A percentile compares a stretch with the other conserved stretches of the same genome.
phyloP scores from a whole-genome alignment of 352 stramenopile genomes.

The Pythium chondricola region DNA sequence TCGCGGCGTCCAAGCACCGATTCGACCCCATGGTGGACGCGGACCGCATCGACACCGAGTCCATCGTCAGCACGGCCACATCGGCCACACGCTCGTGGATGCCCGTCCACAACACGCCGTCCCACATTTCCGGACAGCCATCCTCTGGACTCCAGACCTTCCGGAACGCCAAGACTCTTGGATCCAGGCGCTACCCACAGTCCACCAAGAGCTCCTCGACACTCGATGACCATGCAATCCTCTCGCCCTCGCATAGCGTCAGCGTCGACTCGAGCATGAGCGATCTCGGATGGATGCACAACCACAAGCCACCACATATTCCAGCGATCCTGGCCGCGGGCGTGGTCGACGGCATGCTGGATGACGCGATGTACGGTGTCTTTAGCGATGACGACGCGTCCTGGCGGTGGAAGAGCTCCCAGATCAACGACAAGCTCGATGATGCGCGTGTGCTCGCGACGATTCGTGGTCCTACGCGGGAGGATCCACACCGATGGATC shows the following conservation, averaged over 20 bases:
- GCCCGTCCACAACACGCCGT: too few relatives aligned
- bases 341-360: conserved; percentile 12
- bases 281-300: conserved; percentile 16
- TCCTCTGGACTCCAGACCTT: conserved; percentile 4
- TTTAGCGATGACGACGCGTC: conserved; percentile 17
- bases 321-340: conserved; percentile 16
- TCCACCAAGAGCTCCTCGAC: conserved; percentile 12
- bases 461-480: conserved; percentile 16
- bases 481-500: conserved; percentile 36
- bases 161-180: conserved; percentile 5
- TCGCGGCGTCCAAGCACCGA: conserved; percentile 5
- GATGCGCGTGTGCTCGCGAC: conserved; percentile 23
- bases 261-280: background rate
- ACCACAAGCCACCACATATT: conserved; percentile 14
- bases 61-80: conserved; percentile 1
- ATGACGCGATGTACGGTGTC: conserved; percentile 20
- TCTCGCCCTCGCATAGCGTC: conserved; percentile 3
- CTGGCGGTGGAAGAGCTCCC: conserved; percentile 21
- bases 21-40: conserved; percentile 8
- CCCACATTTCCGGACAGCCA: too few relatives aligned
- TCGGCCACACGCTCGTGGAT: conserved; percentile 10
- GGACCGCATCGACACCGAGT: background rate
- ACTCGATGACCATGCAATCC: background rate
- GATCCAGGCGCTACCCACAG: background rate
- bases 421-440: conserved; percentile 25